Evolutionary conservation across 495 filamentous ascomycete species (phyloP).

Genomic region (Baudoinia panamericana): DNA sequence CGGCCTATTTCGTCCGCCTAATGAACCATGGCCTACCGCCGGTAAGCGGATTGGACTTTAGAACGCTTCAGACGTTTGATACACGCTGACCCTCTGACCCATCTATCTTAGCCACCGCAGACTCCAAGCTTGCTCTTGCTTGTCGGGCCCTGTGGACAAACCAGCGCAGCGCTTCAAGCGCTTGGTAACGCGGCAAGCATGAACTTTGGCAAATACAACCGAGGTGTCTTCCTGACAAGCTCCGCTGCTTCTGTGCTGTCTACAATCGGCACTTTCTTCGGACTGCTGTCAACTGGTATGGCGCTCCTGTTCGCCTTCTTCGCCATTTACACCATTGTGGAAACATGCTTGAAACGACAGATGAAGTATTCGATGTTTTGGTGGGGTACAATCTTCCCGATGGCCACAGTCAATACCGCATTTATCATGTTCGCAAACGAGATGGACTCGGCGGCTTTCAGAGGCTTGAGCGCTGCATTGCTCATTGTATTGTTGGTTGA

Average conservation of each 20-base stretch:
- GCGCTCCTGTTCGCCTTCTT: conserved; percentile 2
- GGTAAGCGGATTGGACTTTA: no score
- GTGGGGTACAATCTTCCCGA: conserved; percentile 7
- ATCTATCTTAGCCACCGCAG: no score
- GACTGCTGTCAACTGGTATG: not conserved
- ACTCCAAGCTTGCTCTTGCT: conserved; percentile 8
- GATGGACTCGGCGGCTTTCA: conserved; percentile 7
- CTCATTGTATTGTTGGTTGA: conserved; percentile 6
- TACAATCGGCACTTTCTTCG: not conserved
- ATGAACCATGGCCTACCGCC: conserved; percentile 6
- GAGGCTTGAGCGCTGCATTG: not conserved
- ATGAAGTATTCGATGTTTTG: conserved; percentile 8
- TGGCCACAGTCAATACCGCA: conserved; percentile 5
- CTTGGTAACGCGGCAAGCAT: conserved; percentile 7
- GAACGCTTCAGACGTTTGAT: no score
- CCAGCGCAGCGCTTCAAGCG: conserved; percentile 5
- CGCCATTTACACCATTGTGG: not conserved
- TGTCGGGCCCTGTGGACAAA: conserved; percentile 13
- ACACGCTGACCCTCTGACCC: no score
- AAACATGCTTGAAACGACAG: conserved; percentile 1
- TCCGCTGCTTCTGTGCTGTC: not conserved
- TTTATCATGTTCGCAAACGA: conserved; percentile 3
- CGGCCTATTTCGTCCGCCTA: conserved; percentile 6
- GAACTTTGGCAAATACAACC: conserved; percentile 8
- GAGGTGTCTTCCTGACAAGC: conserved; percentile 7